Evolutionary conservation across 352 stramenopile species (phyloP).

Genomic region (Globisporangium alternatum): DNA sequence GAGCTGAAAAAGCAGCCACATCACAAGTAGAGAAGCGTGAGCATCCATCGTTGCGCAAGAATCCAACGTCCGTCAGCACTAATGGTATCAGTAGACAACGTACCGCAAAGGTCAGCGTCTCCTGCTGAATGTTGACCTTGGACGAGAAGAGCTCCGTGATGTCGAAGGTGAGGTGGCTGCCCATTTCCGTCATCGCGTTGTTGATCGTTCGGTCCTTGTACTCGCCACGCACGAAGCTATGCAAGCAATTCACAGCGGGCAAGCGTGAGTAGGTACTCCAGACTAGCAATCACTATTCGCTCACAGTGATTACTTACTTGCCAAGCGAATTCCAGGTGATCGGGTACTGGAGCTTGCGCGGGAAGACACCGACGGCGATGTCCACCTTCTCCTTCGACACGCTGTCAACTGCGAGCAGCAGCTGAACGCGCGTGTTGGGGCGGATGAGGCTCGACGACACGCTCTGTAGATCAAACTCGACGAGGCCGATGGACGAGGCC

Average conservation of each 20-base stretch:
- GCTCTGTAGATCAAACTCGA: slow-evolving; percentile 66
- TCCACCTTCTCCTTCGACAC: slow-evolving; percentile 43
- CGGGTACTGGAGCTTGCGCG: slow-evolving; percentile 46
- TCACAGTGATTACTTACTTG: slow-evolving; percentile 22
- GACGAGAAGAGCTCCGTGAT: slow-evolving; percentile 73
- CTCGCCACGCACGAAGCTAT: slow-evolving; percentile 25
- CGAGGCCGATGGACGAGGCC: slow-evolving; percentile 53
- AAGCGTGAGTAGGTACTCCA: not conserved
- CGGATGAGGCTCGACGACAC: slow-evolving; percentile 65
- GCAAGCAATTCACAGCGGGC: not conserved
- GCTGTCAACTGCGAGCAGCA: slow-evolving; percentile 69
- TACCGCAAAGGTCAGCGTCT: slow-evolving; percentile 58
- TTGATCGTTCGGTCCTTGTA: slow-evolving; percentile 58
- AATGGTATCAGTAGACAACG: not conserved
- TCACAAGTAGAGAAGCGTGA: not conserved
- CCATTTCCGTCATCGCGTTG: slow-evolving; percentile 43
- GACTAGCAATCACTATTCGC: not conserved
- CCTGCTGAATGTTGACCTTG: slow-evolving; percentile 41
- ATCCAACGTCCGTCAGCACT: not conserved
- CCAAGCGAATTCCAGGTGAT: slow-evolving; percentile 61
- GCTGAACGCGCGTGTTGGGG: slow-evolving; percentile 62
- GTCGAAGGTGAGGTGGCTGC: slow-evolving; percentile 71
- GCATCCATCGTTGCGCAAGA: not conserved
- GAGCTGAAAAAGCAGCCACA: slow-evolving; percentile 25
- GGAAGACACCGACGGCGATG: slow-evolving; percentile 46